A percentile compares a stretch with the other conserved stretches of the same genome.
Evolutionary conservation across 495 filamentous ascomycete species (phyloP).

Genomic region (Penicillium coprophilum): DNA sequence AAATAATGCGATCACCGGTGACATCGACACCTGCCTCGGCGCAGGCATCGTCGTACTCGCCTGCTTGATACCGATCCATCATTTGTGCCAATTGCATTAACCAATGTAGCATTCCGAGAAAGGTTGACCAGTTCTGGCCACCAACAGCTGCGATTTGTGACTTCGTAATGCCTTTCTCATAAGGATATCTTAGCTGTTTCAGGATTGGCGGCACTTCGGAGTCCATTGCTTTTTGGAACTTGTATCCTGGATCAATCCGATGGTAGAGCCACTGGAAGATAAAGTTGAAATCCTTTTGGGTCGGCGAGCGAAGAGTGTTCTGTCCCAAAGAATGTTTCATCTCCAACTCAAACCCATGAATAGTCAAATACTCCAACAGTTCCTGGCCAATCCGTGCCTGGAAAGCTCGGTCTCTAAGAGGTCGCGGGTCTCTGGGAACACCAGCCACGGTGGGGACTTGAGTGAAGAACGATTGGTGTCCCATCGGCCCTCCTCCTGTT

Average conservation of each 20-base stretch:
- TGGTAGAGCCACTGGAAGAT: slow-evolving; percentile 99
- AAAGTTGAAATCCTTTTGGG: slow-evolving; percentile 93
- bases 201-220: slow-evolving; percentile 88
- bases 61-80: slow-evolving; percentile 72
- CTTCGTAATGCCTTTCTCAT: slow-evolving; percentile 89
- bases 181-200: slow-evolving; percentile 92
- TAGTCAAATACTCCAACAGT: slow-evolving; percentile 83
- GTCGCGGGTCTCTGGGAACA: slow-evolving; percentile 83
- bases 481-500: slow-evolving; percentile 54
- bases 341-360: slow-evolving; percentile 93
- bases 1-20: slow-evolving; percentile 84
- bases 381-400: slow-evolving; percentile 83
- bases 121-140: slow-evolving; percentile 92
- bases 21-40: slow-evolving; percentile 85
- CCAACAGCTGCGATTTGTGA: slow-evolving; percentile 92
- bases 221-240: slow-evolving; percentile 89
- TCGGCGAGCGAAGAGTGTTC: slow-evolving; percentile 88
- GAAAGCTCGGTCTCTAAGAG: slow-evolving; percentile 76
- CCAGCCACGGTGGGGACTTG: slow-evolving; percentile 75
- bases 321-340: slow-evolving; percentile 88
- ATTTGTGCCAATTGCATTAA: slow-evolving; percentile 95
- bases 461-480: slow-evolving; percentile 89
- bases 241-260: slow-evolving; percentile 88
- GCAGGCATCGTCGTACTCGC: slow-evolving; percentile 86
- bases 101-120: slow-evolving; percentile 94